phyloP scores from a whole-genome alignment of 345 rosid species.

The Lepidium didymum region DNA sequence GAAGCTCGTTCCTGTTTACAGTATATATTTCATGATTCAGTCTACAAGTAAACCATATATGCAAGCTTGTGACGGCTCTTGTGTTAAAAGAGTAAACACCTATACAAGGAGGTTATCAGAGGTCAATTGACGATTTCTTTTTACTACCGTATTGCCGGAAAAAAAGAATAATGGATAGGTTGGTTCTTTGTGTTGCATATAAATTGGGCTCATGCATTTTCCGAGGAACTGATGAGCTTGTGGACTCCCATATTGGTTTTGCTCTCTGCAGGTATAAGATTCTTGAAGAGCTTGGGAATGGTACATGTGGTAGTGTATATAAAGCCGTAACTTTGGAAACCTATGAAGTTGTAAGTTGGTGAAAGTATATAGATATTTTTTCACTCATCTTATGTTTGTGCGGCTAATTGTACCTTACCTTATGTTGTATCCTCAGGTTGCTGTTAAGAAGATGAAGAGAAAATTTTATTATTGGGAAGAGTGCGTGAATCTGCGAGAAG shows the following conservation, averaged over 20 bases:
- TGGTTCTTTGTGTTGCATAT: constrained; percentile 14
- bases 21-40: constrained; percentile 57
- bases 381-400: not conserved
- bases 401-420: not conserved
- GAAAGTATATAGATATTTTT: not conserved
- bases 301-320: constrained; percentile 92
- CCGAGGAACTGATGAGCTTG: not conserved
- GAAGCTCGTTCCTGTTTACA: constrained; percentile 36
- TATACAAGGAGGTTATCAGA: constrained; percentile 45
- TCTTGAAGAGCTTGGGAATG: constrained; percentile 89
- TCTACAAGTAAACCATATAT: constrained; percentile 40
- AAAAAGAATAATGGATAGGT: constrained; percentile 71
- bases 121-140: constrained; percentile 52
- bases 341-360: constrained; percentile 51
- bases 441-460: constrained; percentile 94
- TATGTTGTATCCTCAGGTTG: constrained; percentile 50
- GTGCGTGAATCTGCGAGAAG: constrained; percentile 82
- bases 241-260: not conserved
- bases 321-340: constrained; percentile 73
- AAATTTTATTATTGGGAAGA: constrained; percentile 92
- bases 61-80: constrained; percentile 34
- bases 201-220: not conserved
- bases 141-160: constrained; percentile 25
- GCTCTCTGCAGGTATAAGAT: constrained; percentile 54
- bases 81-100: constrained; percentile 45